Evolutionary conservation across 257 asterid genomes (phyloP).

Genomic region (Nicotiana knightiana): DNA sequence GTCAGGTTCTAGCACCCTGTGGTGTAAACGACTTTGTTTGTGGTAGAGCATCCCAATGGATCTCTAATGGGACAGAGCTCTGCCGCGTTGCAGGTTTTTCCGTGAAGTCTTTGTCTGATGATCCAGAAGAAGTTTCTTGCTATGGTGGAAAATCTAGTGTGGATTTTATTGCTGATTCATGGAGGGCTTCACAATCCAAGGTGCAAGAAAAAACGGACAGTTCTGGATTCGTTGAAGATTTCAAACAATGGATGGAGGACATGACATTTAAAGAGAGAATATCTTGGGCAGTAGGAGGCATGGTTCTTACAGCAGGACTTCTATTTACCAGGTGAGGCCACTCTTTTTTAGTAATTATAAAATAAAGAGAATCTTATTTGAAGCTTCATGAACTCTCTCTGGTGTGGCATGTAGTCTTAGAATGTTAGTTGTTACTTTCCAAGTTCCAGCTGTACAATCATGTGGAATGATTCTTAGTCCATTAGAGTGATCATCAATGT

Average conservation of each 20-base stretch:
- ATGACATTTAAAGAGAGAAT: conserved; percentile 60
- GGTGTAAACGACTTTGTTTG: conserved; percentile 81
- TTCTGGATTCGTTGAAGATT: conserved; percentile 35
- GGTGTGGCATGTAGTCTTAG: not conserved
- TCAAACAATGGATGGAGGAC: conserved; percentile 56
- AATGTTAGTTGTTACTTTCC: not conserved
- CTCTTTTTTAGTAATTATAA: not conserved
- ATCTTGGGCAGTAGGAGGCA: conserved; percentile 96
- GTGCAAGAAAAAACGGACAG: conserved; percentile 29
- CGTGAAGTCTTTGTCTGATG: conserved; percentile 44
- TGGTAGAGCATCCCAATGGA: conserved; percentile 95
- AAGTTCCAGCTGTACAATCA: not conserved
- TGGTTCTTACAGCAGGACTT: conserved; percentile 98
- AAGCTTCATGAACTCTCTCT: not conserved
- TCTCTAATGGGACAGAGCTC: conserved; percentile 96
- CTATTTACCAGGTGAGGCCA: conserved; percentile 65
- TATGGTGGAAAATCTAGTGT: conserved; percentile 83
- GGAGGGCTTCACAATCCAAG: conserved; percentile 52
- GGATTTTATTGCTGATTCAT: conserved; percentile 57
- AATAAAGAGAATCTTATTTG: not conserved
- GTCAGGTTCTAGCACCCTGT: conserved; percentile 93
- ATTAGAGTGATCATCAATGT: not conserved
- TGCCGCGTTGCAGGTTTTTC: conserved; percentile 88
- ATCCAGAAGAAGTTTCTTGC: conserved; percentile 54
- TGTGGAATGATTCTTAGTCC: not conserved